Evolutionary conservation across 805 yeast species (phyloP).

Genomic region (Grigorovia jiainica): DNA sequence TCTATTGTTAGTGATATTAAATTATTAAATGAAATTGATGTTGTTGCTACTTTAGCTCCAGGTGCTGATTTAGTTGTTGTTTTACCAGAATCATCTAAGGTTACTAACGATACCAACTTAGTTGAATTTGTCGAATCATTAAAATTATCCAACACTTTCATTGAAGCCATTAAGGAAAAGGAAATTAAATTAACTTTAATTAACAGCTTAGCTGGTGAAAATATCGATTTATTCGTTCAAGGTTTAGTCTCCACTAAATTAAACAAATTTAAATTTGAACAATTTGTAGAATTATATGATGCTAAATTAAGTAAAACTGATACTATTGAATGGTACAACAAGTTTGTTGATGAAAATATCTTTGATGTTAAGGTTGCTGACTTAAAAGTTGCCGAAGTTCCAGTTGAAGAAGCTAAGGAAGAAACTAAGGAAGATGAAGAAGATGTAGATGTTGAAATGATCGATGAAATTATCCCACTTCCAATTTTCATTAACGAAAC

Average conservation of each 20-base stretch:
- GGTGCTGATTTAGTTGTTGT: slow-evolving; percentile 45
- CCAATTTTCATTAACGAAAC: not conserved
- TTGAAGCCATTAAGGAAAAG: slow-evolving; percentile 43
- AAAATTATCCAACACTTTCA: slow-evolving; percentile 38
- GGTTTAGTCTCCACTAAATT: not conserved
- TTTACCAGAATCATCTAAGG: slow-evolving; percentile 26
- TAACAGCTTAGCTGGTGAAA: slow-evolving; percentile 39
- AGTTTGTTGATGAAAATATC: not conserved
- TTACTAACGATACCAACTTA: slow-evolving; percentile 28
- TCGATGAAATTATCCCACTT: not conserved
- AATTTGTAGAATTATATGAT: not conserved
- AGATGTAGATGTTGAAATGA: not conserved
- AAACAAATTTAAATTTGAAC: not conserved
- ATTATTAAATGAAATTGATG: slow-evolving; percentile 49
- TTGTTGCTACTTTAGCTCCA: slow-evolving; percentile 47
- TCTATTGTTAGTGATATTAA: slow-evolving; percentile 53
- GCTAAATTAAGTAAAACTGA: not conserved
- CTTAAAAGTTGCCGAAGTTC: not conserved
- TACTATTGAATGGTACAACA: not conserved
- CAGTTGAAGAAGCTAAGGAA: not conserved
- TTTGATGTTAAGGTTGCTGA: not conserved
- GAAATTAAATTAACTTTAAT: slow-evolving; percentile 44
- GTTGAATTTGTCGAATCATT: slow-evolving; percentile 43
- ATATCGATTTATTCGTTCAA: slow-evolving; percentile 18
- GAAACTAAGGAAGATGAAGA: not conserved